phyloP scores from a whole-genome alignment of 1,284 basidiomycete genomes.

The Termitomyces sp. region DNA sequence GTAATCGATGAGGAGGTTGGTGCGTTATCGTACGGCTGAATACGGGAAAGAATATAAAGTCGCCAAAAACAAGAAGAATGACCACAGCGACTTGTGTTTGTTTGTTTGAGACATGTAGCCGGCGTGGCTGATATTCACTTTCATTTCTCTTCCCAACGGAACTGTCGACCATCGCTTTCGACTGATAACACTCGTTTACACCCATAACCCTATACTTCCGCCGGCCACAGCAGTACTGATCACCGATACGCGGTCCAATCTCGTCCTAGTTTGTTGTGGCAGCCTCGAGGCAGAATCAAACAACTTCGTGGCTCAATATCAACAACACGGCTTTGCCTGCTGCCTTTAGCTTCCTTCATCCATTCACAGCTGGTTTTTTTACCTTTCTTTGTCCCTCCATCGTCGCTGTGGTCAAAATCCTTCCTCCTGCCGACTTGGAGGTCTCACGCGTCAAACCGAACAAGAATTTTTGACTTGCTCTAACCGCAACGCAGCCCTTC shows the following conservation, averaged over 20 bases:
- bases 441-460: constrained; percentile 16
- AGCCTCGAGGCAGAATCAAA: constrained; percentile 26
- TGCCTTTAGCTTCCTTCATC: constrained; percentile 11
- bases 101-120: constrained; percentile 12
- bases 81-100: constrained; percentile 5
- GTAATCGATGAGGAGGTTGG: constrained; percentile 5
- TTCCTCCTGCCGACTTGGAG: constrained; percentile 6
- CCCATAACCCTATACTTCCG: constrained; percentile 11
- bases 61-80: neutral
- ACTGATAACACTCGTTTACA: constrained; percentile 19
- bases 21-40: neutral
- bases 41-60: neutral
- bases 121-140: constrained; percentile 7
- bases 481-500: constrained; percentile 11
- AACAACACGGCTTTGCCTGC: constrained; percentile 14
- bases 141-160: constrained; percentile 4
- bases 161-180: constrained; percentile 6
- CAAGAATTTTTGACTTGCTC: constrained; percentile 21
- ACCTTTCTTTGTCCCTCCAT: constrained; percentile 1
- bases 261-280: constrained; percentile 15
- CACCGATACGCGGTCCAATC: constrained; percentile 15
- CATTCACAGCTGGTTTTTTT: constrained; percentile 8
- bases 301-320: constrained; percentile 5
- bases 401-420: neutral
- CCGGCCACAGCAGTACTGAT: constrained; percentile 10